These are phyloP conservation scores for Boletus coccyginus DNA, from an alignment of 768 basidiomycete species.

Conservation along the genomic window DNA sequence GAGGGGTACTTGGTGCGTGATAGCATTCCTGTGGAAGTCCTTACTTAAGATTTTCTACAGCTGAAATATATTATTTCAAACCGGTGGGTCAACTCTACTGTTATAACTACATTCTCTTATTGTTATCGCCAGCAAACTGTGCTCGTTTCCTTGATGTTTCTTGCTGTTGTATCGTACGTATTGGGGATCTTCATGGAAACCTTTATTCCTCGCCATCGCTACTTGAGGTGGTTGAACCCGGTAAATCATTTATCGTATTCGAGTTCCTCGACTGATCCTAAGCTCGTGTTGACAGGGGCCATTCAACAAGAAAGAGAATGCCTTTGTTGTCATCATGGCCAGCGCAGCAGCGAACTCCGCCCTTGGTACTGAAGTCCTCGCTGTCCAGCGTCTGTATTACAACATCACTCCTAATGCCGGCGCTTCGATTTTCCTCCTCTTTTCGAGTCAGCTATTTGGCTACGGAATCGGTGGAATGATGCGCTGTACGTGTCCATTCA, in stretches of 20 bases:
- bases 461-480: slow-evolving; percentile 57
- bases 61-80: slow-evolving; percentile 64
- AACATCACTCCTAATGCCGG: slow-evolving; percentile 47
- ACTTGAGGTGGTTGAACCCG: slow-evolving; percentile 53
- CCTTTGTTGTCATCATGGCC: slow-evolving; percentile 55
- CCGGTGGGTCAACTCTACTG: slow-evolving; percentile 34
- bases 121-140: slow-evolving; percentile 45
- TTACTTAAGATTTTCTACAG: slow-evolving; percentile 26
- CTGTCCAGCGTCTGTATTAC: slow-evolving; percentile 54
- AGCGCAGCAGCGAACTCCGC: slow-evolving; percentile 55
- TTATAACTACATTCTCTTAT: not conserved
- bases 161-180: slow-evolving; percentile 51
- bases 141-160: slow-evolving; percentile 51
- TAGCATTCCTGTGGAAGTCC: not conserved
- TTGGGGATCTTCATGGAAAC: slow-evolving; percentile 47
- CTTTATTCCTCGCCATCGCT: slow-evolving; percentile 42
- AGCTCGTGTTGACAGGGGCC: slow-evolving; percentile 37
- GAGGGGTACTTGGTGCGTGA: slow-evolving; percentile 48
- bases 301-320: slow-evolving; percentile 61
- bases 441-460: slow-evolving; percentile 38
- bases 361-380: slow-evolving; percentile 53
- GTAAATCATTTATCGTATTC: slow-evolving; percentile 9
- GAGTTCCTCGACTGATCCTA: not conserved
- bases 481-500: slow-evolving; percentile 34
- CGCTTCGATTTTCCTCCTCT: slow-evolving; percentile 46